Evolutionary conservation across 1,139 yeast species (phyloP).

Genomic region (Taphrina pruni): DNA sequence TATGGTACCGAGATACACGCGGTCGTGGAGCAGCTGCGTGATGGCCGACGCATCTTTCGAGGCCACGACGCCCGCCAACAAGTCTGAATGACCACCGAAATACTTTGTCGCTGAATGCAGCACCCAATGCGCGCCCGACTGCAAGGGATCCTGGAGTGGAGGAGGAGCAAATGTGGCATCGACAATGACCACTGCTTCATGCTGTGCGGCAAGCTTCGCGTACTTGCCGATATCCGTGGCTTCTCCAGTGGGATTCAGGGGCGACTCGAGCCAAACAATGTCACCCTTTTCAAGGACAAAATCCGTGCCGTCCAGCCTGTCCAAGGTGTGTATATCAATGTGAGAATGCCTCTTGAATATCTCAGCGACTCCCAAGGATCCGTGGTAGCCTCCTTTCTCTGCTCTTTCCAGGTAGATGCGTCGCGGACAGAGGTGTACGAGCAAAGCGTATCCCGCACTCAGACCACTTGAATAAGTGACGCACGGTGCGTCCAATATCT

Average conservation of each 20-base stretch:
- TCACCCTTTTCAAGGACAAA: constrained; percentile 57
- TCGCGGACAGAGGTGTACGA: constrained; percentile 75
- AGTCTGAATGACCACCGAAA: constrained; percentile 91
- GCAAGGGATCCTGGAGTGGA: constrained; percentile 71
- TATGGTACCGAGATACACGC: constrained; percentile 75
- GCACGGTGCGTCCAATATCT: constrained; percentile 59
- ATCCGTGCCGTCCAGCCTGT: neutral
- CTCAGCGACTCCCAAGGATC: constrained; percentile 72
- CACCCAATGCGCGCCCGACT: constrained; percentile 82
- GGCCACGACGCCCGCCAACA: constrained; percentile 82
- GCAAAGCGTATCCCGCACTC: constrained; percentile 77
- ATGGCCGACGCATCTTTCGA: constrained; percentile 62
- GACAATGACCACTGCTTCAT: constrained; percentile 68
- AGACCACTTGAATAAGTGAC: constrained; percentile 79
- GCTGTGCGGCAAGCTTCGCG: constrained; percentile 56
- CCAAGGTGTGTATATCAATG: constrained; percentile 51
- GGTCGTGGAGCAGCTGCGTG: constrained; percentile 61
- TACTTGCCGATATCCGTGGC: constrained; percentile 74
- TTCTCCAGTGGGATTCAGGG: constrained; percentile 83
- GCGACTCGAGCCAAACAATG: constrained; percentile 83
- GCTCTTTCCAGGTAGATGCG: constrained; percentile 60
- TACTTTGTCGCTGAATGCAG: constrained; percentile 89
- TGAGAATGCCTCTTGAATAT: constrained; percentile 68
- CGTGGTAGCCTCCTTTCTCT: constrained; percentile 79
- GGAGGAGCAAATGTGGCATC: constrained; percentile 96